Conservation (phyloP, 352 stramenopile species). For the Globisporangium alternatum region DNA sequence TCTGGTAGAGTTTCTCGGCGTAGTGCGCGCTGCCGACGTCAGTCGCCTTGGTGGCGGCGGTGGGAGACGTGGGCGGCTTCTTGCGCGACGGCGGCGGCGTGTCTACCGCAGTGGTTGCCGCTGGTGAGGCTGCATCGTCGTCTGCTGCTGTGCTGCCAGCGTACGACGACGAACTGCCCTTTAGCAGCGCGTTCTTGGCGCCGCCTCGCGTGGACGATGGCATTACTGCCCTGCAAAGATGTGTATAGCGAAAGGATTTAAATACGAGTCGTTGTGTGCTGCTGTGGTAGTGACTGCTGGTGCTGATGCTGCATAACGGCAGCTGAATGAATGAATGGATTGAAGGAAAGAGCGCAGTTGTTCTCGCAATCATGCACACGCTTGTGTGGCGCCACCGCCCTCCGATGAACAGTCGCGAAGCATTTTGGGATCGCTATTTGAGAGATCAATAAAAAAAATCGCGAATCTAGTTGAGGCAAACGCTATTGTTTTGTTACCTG, state of each 20-base stretch:
- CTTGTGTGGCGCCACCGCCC: too few relatives aligned
- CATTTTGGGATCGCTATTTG: too few relatives aligned
- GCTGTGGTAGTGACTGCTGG: too few relatives aligned
- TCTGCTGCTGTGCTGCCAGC: neutral
- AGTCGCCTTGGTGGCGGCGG: neutral
- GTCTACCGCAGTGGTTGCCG: neutral
- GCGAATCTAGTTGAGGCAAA: too few relatives aligned
- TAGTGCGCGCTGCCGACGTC: slow-evolving; percentile 1
- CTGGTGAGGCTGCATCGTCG: neutral
- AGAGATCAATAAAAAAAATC: too few relatives aligned
- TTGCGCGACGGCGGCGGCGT: slow-evolving; percentile 8
- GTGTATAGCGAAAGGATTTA: neutral
- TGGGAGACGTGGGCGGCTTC: neutral
- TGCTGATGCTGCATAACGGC: too few relatives aligned
- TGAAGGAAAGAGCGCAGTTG: too few relatives aligned
- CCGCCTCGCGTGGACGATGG: slow-evolving; percentile 2
- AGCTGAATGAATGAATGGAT: too few relatives aligned
- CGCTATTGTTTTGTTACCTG: too few relatives aligned
- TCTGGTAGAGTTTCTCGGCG: slow-evolving; percentile 13
- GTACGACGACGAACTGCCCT: slow-evolving; percentile 9
- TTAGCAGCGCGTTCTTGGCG: slow-evolving; percentile 3
- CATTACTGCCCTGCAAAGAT: neutral
- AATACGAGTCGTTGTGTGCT: neutral
- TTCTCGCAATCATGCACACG: too few relatives aligned
- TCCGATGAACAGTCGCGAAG: too few relatives aligned